phyloP scores from a whole-genome alignment of 2,329 filamentous ascomycete species.

The Clonostachys solani region DNA sequence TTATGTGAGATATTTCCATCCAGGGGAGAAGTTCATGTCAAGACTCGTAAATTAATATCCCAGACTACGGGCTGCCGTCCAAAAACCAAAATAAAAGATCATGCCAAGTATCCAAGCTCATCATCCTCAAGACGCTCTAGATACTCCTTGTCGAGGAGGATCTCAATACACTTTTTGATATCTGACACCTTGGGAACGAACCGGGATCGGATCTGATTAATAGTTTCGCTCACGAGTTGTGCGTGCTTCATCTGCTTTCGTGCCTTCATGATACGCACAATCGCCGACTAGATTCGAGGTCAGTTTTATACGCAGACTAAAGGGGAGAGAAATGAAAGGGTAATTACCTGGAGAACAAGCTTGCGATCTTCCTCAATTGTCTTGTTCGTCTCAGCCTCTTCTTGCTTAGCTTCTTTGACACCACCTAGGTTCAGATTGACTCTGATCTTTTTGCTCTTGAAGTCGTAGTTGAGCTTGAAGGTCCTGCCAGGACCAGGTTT shows the following conservation, averaged over 20 bases:
- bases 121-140: constrained; percentile 93
- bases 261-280: constrained; percentile 99
- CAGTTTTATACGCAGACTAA: not conserved
- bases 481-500: constrained; percentile 75
- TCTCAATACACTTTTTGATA: constrained; percentile 99
- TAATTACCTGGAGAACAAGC: constrained; percentile 82
- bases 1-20: too few relatives aligned
- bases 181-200: constrained; percentile 91
- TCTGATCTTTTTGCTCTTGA: constrained; percentile 98
- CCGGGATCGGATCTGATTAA: constrained; percentile 87
- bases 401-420: constrained; percentile 93
- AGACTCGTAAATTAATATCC: too few relatives aligned
- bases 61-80: not conserved
- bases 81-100: constrained; percentile 12
- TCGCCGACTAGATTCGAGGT: constrained; percentile 68
- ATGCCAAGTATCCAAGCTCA: constrained; percentile 91
- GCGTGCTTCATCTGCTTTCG: constrained; percentile 98
- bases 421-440: constrained; percentile 94
- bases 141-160: constrained; percentile 97
- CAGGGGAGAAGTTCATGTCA: too few relatives aligned
- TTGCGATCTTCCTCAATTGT: constrained; percentile 98
- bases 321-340: not conserved
- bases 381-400: constrained; percentile 97
- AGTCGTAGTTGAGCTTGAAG: constrained; percentile 86
- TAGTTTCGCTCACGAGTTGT: constrained; percentile 90